Conservation (phyloP, 768 basidiomycete species). For the Kwoniella botswanensis region DNA sequence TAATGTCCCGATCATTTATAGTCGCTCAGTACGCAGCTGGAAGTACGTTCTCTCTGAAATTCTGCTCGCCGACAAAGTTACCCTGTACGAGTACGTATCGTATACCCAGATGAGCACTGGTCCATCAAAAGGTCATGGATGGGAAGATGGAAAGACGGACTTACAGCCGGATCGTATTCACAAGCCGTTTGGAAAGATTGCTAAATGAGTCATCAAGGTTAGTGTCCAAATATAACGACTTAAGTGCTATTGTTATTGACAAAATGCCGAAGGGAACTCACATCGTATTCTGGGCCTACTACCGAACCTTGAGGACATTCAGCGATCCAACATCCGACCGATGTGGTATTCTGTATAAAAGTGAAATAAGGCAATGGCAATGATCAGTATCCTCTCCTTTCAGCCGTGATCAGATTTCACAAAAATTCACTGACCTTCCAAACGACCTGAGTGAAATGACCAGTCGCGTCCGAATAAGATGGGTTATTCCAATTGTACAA, state of each 20-base stretch:
- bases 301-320: conserved; percentile 3
- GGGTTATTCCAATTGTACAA: conserved; percentile 21
- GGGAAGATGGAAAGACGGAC: not conserved
- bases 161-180: conserved; percentile 30
- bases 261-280: conserved; percentile 2
- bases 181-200: conserved; percentile 26
- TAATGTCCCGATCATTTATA: too few relatives aligned
- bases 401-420: too few relatives aligned
- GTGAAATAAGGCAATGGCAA: not conserved
- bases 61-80: conserved; percentile 14
- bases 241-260: too few relatives aligned
- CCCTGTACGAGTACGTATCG: not conserved
- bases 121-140: not conserved
- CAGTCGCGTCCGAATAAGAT: conserved; percentile 15
- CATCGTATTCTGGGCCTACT: conserved; percentile 4
- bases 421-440: conserved; percentile 27
- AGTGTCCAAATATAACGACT: not conserved
- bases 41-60: conserved; percentile 10
- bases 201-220: not conserved
- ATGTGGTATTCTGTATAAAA: conserved; percentile 3
- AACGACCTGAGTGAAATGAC: conserved; percentile 32
- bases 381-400: not conserved
- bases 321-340: conserved; percentile 26
- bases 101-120: not conserved
- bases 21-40: not conserved